These are phyloP conservation scores for Millerago galiae DNA, from an alignment of 805 yeast genomes.

Conservation along the genomic window DNA sequence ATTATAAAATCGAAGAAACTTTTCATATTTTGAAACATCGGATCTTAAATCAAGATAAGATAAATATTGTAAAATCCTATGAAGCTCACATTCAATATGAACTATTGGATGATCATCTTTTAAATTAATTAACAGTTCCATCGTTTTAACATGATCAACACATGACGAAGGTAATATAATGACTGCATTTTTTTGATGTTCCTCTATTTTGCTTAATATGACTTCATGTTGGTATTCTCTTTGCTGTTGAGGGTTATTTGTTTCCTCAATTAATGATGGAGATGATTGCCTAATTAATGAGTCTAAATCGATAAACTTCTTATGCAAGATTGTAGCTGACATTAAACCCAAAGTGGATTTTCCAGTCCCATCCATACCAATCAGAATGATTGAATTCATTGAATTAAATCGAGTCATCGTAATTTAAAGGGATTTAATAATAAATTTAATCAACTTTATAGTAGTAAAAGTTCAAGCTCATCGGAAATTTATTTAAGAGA, in stretches of 20 bases:
- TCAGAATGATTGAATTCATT: neutral
- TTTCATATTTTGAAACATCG: neutral
- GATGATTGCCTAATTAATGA: neutral
- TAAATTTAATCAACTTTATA: too few species aligned
- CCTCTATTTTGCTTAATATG: neutral
- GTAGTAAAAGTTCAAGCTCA: neutral
- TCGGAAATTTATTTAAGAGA: neutral
- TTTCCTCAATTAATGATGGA: neutral
- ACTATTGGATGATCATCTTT: neutral
- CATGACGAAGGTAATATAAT: neutral
- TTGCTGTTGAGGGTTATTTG: neutral
- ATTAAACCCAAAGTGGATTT: neutral
- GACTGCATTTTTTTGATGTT: neutral
- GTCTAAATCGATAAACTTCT: neutral
- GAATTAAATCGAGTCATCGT: neutral
- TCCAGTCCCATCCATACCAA: neutral
- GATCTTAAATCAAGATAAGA: neutral
- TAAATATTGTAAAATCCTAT: neutral
- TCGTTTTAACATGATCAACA: neutral
- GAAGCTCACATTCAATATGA: neutral
- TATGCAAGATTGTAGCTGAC: neutral
- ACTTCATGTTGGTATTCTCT: neutral
- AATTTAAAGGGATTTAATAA: neutral
- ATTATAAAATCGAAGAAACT: neutral
- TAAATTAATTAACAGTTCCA: neutral